Base-by-base conservation (phyloP, 164 flowering plant species). In the Macadamia integrifolia region DNA sequence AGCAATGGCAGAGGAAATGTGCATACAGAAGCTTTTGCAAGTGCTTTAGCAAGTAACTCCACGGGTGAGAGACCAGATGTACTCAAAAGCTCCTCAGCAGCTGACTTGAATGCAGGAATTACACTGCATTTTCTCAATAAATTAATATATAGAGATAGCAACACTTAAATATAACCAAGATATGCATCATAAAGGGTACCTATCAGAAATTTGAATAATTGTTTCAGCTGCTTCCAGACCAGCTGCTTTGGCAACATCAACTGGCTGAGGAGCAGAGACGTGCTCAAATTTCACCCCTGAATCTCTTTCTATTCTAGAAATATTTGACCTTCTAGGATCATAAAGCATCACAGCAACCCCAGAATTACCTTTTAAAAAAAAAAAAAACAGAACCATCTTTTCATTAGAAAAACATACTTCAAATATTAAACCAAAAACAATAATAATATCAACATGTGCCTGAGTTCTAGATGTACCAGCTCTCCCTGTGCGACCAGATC, bases 401-500 rank as follows among this genome's bases (percentile, higher is more conserved):
- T 66, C 55, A 70, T 7, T 43, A 50, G 29, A 23, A 23, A 9
- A 31, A 23, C 63, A 67, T 67, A 62, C 28, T 43, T 35, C 42
- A 63, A 4, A 13, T 29, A 49, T 10, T 18, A 30, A 56, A 76
- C 23, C 23, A 23, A 23, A 32, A 2, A 42, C 30, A 11, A 65
- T 12, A 23, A 15, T 10, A 59, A 28, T 15, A 58, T 11, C 23
- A 5, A 17, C 69, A 35, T 35, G 42, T 55, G 4, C 1, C 50
- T 60, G 12, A 3, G 11, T 48, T 55, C 8, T 17, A 18, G 29
- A 68, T 48, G 55, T 77, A 94, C 95, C 95, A 60, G 98, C 97
- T 79, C 98, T 87, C 32, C 99, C 99, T 50, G 97, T 94, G 29
- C 99, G 88, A 17, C 98, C 97, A 70, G 98, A 94, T 15, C 98